Conservation (phyloP, 768 basidiomycete genomes). For the Naganishia onofrii region DNA sequence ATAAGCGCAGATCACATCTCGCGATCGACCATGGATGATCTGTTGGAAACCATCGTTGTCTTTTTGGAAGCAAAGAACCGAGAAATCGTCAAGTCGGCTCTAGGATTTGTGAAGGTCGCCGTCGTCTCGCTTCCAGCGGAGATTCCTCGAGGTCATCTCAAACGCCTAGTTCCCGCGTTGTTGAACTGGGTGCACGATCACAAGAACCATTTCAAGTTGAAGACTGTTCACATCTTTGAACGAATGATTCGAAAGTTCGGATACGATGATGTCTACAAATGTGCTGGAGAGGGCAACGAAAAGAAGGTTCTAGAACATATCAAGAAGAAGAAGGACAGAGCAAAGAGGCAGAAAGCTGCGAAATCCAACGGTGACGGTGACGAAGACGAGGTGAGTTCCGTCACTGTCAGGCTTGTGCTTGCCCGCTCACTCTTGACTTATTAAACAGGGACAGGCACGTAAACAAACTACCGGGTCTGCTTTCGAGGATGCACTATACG, state of each 20-base stretch:
- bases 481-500: constrained; percentile 95
- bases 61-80: constrained; percentile 87
- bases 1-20: constrained; percentile 64
- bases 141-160: constrained; percentile 72
- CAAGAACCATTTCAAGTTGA: constrained; percentile 97
- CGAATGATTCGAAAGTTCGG: constrained; percentile 87
- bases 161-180: constrained; percentile 74
- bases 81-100: constrained; percentile 93
- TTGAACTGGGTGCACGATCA: constrained; percentile 94
- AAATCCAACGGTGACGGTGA: constrained; percentile 58
- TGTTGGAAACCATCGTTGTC: constrained; percentile 78
- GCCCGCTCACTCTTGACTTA: neutral
- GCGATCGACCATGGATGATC: constrained; percentile 70
- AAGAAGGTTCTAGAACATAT: constrained; percentile 88
- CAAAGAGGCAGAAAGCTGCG: constrained; percentile 76
- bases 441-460: constrained; percentile 49
- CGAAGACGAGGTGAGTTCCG: constrained; percentile 57
- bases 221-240: constrained; percentile 96
- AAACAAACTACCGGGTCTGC: constrained; percentile 71
- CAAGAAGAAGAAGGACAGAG: constrained; percentile 89
- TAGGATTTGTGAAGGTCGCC: constrained; percentile 90
- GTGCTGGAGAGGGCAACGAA: constrained; percentile 73
- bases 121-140: constrained; percentile 76
- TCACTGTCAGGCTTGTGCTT: neutral
- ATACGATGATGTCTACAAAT: constrained; percentile 69